These are phyloP conservation scores for Lodderomyces elongisporus DNA, from an alignment of 1,139 yeast genomes.

Conservation along the genomic window DNA sequence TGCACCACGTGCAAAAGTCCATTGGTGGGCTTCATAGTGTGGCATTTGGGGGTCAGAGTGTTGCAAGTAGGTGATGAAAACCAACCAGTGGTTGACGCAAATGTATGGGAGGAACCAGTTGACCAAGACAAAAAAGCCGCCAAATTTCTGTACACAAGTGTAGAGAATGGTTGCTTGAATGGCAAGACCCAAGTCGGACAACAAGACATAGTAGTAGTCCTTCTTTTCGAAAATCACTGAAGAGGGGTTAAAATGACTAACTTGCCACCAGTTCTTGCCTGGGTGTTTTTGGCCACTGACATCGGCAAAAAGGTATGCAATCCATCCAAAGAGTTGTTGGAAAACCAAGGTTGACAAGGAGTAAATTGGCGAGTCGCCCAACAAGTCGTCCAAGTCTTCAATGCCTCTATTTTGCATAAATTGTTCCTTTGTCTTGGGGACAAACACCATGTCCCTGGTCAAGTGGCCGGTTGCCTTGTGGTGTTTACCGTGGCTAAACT, in stretches of 20 bases:
- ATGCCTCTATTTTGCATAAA: conserved; percentile 26
- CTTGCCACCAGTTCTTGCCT: conserved; percentile 28
- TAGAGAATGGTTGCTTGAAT: conserved; percentile 37
- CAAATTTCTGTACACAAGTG: conserved; percentile 45
- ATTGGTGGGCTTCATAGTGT: conserved; percentile 51
- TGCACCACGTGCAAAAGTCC: conserved; percentile 66
- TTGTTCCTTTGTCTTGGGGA: conserved; percentile 50
- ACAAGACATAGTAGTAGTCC: conserved; percentile 50
- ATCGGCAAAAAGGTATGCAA: conserved; percentile 43
- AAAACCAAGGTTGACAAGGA: conserved; percentile 39
- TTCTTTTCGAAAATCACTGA: conserved; percentile 51
- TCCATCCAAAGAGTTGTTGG: conserved; percentile 56
- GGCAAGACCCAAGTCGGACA: conserved; percentile 51
- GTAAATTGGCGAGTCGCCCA: conserved; percentile 52
- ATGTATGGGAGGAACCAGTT: conserved; percentile 55
- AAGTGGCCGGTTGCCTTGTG: conserved; percentile 62
- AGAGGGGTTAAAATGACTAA: conserved; percentile 48
- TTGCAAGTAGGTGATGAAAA: conserved; percentile 56
- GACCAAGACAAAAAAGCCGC: conserved; percentile 43
- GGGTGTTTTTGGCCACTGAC: conserved; percentile 49
- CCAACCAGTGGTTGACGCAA: conserved; percentile 62
- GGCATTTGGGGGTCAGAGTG: conserved; percentile 57
- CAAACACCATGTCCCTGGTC: conserved; percentile 57
- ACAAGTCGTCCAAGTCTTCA: conserved; percentile 36
- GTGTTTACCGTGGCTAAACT: conserved; percentile 55